Conservation (phyloP, 352 stramenopile genomes). For the Phytopythium sindhum region DNA sequence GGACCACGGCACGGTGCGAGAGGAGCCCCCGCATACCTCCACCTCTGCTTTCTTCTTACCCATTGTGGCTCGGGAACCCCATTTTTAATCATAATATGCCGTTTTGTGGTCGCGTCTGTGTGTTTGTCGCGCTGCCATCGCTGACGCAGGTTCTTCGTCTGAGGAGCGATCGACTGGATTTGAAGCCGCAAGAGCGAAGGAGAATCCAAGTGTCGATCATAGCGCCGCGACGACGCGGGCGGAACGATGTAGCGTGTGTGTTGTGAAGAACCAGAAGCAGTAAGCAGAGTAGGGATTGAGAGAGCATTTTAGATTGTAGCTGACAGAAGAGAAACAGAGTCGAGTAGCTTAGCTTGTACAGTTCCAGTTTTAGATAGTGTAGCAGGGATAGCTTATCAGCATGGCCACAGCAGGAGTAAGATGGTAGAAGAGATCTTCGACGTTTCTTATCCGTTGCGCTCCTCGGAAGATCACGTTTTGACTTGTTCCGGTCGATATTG, state of each 20-base stretch:
- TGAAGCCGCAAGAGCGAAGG: not conserved
- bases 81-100: conserved; percentile 5
- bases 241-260: not conserved
- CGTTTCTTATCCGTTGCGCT: not conserved
- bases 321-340: not conserved
- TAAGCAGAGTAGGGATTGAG: not conserved
- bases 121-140: not conserved
- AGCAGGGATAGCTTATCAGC: not conserved
- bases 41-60: not conserved
- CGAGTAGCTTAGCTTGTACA: not conserved
- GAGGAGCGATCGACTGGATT: not conserved
- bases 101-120: not conserved
- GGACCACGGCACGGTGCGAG: not conserved
- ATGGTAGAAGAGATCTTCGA: not conserved
- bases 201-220: not conserved
- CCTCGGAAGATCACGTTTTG: not conserved
- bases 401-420: not conserved
- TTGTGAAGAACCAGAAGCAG: not conserved
- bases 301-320: conserved; percentile 2
- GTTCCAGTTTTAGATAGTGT: conserved; percentile 1
- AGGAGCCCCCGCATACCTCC: not conserved
- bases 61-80: not conserved
- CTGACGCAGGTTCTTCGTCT: conserved; percentile 3
- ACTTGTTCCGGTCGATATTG: no score
- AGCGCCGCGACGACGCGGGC: not conserved